A percentile compares a stretch with the other conserved stretches of the same genome.
Evolutionary conservation across 106 monocot species (phyloP).

Genomic region (Posidonia australis): DNA sequence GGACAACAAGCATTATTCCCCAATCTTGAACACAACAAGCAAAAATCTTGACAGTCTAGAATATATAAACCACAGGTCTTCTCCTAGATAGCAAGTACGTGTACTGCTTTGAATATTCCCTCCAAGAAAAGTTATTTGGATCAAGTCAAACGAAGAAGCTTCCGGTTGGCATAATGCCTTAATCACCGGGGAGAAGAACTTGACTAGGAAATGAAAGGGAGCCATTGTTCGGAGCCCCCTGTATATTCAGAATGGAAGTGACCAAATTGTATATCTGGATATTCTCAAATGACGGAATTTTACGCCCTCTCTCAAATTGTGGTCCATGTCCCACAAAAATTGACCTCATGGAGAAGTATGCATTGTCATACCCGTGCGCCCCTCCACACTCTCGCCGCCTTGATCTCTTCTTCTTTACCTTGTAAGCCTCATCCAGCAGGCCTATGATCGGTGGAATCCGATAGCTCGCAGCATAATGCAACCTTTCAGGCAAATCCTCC

Average conservation of each 20-base stretch:
- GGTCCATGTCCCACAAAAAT: slow-evolving; percentile 46
- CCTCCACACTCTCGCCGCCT: slow-evolving; percentile 43
- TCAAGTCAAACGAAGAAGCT: no score
- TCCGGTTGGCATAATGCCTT: background rate
- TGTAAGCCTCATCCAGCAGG: slow-evolving; percentile 41
- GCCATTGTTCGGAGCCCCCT: slow-evolving; percentile 52
- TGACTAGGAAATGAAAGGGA: slow-evolving; percentile 30
- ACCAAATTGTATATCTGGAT: slow-evolving; percentile 61
- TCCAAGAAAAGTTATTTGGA: no score
- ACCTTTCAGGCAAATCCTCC: slow-evolving; percentile 41
- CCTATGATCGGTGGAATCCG: slow-evolving; percentile 56
- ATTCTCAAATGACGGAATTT: slow-evolving; percentile 53
- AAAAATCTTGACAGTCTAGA: no score
- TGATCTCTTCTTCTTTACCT: slow-evolving; percentile 28
- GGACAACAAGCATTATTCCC: no score
- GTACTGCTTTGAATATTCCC: no score
- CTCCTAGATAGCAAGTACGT: no score
- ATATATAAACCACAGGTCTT: no score
- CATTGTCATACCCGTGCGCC: slow-evolving; percentile 59
- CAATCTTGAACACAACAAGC: no score
- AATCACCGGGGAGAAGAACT: slow-evolving; percentile 30
- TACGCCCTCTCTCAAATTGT: slow-evolving; percentile 34
- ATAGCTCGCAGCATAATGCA: slow-evolving; percentile 38
- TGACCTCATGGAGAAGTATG: slow-evolving; percentile 53
- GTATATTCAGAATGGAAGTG: slow-evolving; percentile 35